Conservation (phyloP, 352 stramenopile species). For the Phytophthora colocasiae region DNA sequence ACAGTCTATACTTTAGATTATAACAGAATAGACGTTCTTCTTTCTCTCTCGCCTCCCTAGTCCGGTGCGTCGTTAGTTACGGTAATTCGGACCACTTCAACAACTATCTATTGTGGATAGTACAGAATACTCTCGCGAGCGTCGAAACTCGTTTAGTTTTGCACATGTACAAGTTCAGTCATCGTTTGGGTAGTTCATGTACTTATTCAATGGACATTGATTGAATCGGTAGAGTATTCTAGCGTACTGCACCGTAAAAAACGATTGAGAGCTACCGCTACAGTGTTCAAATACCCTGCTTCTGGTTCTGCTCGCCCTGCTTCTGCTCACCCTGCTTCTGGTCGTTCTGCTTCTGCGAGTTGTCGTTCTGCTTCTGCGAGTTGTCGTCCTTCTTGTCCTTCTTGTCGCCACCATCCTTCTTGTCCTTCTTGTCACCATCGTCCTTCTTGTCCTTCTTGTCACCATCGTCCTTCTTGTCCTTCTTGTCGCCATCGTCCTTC, state of each 20-base stretch:
- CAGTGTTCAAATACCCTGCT: conserved; percentile 17
- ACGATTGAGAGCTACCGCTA: background rate
- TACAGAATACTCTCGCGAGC: background rate
- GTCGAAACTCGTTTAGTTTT: background rate
- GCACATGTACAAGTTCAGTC: background rate
- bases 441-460: conserved; percentile 12
- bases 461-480: conserved; percentile 8
- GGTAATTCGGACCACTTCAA: too few species aligned
- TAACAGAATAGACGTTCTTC: too few species aligned
- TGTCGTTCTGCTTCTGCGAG: background rate
- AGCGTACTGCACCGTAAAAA: background rate
- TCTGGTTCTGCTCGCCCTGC: conserved; percentile 15
- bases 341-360: conserved; percentile 1
- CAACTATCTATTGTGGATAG: too few species aligned
- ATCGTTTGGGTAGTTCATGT: background rate
- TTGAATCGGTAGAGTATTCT: conserved; percentile 6
- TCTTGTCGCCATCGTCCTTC: conserved; percentile 4
- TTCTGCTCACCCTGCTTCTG: conserved; percentile 6
- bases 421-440: conserved; percentile 7
- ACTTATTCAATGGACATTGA: conserved; percentile 8
- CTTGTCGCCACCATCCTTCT: conserved; percentile 4
- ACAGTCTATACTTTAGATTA: too few species aligned
- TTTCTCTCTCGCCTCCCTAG: too few species aligned
- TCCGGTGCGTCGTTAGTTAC: too few species aligned
- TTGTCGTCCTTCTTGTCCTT: conserved; percentile 1